Conservation (phyloP, 2,329 filamentous ascomycete species). For the Aspergillus sp. region DNA sequence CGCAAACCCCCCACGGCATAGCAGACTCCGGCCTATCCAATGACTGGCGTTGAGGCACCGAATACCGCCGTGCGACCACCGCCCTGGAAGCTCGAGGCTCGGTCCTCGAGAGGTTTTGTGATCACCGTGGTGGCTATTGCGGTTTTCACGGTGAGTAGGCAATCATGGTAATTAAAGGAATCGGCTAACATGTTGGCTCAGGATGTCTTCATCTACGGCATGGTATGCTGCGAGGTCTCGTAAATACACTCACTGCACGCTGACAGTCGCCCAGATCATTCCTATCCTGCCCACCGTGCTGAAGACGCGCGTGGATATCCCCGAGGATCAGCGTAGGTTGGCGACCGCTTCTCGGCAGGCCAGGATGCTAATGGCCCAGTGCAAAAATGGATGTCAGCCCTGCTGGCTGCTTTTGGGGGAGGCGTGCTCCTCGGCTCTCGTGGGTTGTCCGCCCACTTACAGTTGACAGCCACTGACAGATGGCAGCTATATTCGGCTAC, state of each 20-base stretch:
- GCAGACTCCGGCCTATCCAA: too few relatives aligned
- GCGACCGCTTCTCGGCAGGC: too few relatives aligned
- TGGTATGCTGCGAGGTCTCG: too few relatives aligned
- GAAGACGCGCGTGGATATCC: constrained; percentile 15
- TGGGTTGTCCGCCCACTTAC: constrained; percentile 8
- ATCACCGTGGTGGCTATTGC: constrained; percentile 30
- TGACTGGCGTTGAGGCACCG: too few relatives aligned
- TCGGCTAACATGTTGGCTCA: too few relatives aligned
- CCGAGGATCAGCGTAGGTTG: constrained; percentile 36
- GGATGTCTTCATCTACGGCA: constrained; percentile 34
- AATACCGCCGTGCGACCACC: background rate
- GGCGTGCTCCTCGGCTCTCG: constrained; percentile 47
- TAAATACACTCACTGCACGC: too few relatives aligned
- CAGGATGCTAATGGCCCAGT: too few relatives aligned
- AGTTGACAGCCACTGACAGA: background rate
- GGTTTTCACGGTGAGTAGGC: constrained; percentile 30
- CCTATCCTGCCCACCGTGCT: constrained; percentile 63
- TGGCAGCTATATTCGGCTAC: constrained; percentile 20
- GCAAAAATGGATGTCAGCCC: constrained; percentile 60
- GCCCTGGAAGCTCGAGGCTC: constrained; percentile 19
- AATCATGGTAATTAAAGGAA: constrained; percentile 1
- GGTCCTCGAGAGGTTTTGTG: constrained; percentile 33
- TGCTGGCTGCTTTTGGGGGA: constrained; percentile 61
- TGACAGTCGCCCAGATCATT: constrained; percentile 45
- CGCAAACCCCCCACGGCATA: too few relatives aligned